These are phyloP conservation scores for Babesia bovis DNA, from an alignment of 169 alveolate genomes.

Conservation along the genomic window DNA sequence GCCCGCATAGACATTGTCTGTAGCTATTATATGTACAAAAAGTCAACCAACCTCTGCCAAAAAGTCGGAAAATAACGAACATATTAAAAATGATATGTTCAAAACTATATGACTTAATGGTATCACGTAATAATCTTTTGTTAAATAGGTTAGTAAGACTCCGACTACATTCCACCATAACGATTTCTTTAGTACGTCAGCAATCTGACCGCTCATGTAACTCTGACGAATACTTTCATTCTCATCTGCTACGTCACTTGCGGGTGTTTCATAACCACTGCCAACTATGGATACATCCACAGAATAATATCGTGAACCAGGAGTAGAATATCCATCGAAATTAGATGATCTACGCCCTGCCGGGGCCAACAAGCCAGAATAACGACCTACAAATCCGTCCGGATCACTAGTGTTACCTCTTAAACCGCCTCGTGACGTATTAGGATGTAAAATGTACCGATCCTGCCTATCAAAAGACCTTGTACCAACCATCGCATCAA, in stretches of 20 bases:
- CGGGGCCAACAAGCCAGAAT: not conserved
- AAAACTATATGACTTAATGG: constrained; percentile 58
- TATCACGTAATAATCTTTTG: constrained; percentile 30
- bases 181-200: constrained; percentile 73
- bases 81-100: constrained; percentile 61
- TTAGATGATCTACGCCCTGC: constrained; percentile 1
- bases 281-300: not conserved
- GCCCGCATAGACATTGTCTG: constrained; percentile 40
- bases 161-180: constrained; percentile 78
- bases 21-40: not conserved
- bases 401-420: not conserved
- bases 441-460: not conserved
- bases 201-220: constrained; percentile 73
- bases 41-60: constrained; percentile 65
- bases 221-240: constrained; percentile 25
- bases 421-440: not conserved
- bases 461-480: constrained; percentile 1
- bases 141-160: constrained; percentile 23
- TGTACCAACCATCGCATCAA: not conserved
- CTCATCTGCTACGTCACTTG: not conserved
- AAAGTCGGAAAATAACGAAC: constrained; percentile 69
- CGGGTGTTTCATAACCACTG: not conserved
- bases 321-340: constrained; percentile 5
- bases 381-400: not conserved
- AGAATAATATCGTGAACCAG: constrained; percentile 28